Evolutionary conservation across 2,329 filamentous ascomycete genomes (phyloP).

Genomic region (Aspergillus spinulosporus): DNA sequence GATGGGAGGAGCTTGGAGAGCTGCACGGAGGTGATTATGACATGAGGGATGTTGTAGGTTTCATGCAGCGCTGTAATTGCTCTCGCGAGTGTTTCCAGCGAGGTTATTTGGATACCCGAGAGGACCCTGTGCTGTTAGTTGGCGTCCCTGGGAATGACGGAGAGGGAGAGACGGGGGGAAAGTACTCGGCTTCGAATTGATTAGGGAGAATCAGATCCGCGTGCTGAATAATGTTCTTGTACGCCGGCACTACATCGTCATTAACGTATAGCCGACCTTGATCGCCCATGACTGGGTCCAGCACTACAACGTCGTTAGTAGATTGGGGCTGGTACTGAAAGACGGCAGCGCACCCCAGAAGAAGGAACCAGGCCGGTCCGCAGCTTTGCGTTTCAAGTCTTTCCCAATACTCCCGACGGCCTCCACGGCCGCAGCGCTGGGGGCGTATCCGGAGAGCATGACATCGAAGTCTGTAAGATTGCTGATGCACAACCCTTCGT

Average conservation of each 20-base stretch:
- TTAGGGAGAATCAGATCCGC: conserved; percentile 94
- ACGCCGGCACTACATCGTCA: conserved; percentile 86
- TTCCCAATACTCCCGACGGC: conserved; percentile 81
- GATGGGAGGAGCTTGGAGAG: conserved; percentile 57
- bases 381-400: conserved; percentile 70
- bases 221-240: conserved; percentile 73
- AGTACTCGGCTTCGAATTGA: conserved; percentile 92
- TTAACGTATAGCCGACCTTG: conserved; percentile 89
- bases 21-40: conserved; percentile 88
- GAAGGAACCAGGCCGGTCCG: conserved; percentile 69
- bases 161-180: too few species aligned
- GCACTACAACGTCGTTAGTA: conserved; percentile 53
- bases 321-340: background rate
- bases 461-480: conserved; percentile 88
- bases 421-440: conserved; percentile 78
- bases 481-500: conserved; percentile 78
- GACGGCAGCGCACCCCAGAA: conserved; percentile 68
- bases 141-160: background rate
- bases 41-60: conserved; percentile 75
- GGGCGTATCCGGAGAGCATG: conserved; percentile 92
- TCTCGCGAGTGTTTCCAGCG: conserved; percentile 68
- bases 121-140: conserved; percentile 56
- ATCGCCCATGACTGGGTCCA: conserved; percentile 98
- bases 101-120: conserved; percentile 78
- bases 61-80: conserved; percentile 78